phyloP scores from a whole-genome alignment of 2,329 filamentous ascomycete genomes.

The Cercospora janseana region DNA sequence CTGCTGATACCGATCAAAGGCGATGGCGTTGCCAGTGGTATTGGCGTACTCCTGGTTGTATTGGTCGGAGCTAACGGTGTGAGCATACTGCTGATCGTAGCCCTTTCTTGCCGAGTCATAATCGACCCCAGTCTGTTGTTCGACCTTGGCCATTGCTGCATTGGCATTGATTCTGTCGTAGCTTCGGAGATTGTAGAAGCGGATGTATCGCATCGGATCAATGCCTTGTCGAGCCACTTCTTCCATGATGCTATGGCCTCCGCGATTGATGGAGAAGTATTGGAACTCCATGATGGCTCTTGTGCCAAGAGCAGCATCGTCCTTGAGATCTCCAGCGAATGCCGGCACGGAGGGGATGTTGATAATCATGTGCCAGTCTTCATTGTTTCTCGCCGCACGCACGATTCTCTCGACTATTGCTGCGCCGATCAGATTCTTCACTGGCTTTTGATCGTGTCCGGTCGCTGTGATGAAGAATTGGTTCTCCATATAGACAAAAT shows the following conservation, averaged over 20 bases:
- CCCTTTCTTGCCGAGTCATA: slow-evolving; percentile 67
- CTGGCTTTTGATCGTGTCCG: slow-evolving; percentile 64
- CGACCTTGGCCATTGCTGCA: slow-evolving; percentile 58
- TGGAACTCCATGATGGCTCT: slow-evolving; percentile 88
- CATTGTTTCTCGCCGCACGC: slow-evolving; percentile 62
- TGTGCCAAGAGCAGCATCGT: slow-evolving; percentile 70
- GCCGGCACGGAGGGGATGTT: slow-evolving; percentile 77
- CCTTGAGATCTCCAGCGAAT: slow-evolving; percentile 76
- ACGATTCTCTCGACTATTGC: slow-evolving; percentile 76
- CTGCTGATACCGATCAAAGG: slow-evolving; percentile 70
- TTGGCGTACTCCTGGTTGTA: slow-evolving; percentile 38
- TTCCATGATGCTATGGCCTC: slow-evolving; percentile 75
- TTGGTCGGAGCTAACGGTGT: slow-evolving; percentile 27
- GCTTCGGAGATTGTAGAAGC: slow-evolving; percentile 81
- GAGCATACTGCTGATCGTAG: slow-evolving; percentile 44
- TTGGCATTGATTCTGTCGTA: slow-evolving; percentile 80
- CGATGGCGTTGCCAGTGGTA: slow-evolving; percentile 23
- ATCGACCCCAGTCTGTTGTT: slow-evolving; percentile 62
- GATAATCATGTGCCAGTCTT: slow-evolving; percentile 72
- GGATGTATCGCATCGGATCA: slow-evolving; percentile 70
- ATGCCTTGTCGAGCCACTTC: slow-evolving; percentile 63
- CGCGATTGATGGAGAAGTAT: slow-evolving; percentile 74
- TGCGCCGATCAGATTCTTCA: slow-evolving; percentile 74
- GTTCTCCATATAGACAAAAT: slow-evolving; percentile 57
- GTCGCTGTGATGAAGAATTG: slow-evolving; percentile 92